Evolutionary conservation across 2,329 filamentous ascomycete genomes (phyloP), one percentile per base, ranked within the genome.

Genomic region (Aspergillus sp.): DNA sequence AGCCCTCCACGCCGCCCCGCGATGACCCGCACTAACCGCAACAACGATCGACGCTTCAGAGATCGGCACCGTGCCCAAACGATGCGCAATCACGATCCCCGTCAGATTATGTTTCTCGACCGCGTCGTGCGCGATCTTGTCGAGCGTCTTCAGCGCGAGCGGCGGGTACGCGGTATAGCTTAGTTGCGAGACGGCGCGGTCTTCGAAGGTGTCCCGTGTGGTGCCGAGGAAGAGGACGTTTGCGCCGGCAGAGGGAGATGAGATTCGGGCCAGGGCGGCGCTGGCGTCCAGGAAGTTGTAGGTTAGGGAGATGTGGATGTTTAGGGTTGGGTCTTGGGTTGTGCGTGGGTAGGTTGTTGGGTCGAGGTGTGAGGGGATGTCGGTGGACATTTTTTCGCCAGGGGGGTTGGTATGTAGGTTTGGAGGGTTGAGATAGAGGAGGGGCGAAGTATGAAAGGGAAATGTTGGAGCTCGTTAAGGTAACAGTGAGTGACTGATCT

Each of bases 21-120:
- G 83, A 78, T 98, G 95, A 39, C 90, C 87, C 29, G 91, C 84
- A 49, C 90, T 92, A 4, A 97, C 90, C 1, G 91, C 90, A 68
- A 98, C 92, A 57, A 96, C 79, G 62, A 99, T 94, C 72, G 91
- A 96, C 78, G 97, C 93, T 76, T 97, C 91, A n/a, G 88, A 90
- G 57, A 98, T 88, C 2, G 91, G 91, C 16, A 97, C 94, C 20
- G 86, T 83, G 0, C 95, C 95, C 3, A 98, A 82, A 4, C 94
- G 86, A 77, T 98, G 95, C 14, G 90, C 82, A 74, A 98, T 90
- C 53, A 89, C 87, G 59, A 98, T 87, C 7, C 86, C 89, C 42
- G 85, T 84, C 18, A 96, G 83, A 0, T 75, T 77, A 73, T 96
- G 87, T 65, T 76, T 69, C 16, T 77, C 75, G 3, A 93, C 76